Percentiles rank a stretch among this genome's conserved stretches.
Evolutionary conservation across 2,329 filamentous ascomycete genomes (phyloP).

Genomic region (Diaporthe batatas): DNA sequence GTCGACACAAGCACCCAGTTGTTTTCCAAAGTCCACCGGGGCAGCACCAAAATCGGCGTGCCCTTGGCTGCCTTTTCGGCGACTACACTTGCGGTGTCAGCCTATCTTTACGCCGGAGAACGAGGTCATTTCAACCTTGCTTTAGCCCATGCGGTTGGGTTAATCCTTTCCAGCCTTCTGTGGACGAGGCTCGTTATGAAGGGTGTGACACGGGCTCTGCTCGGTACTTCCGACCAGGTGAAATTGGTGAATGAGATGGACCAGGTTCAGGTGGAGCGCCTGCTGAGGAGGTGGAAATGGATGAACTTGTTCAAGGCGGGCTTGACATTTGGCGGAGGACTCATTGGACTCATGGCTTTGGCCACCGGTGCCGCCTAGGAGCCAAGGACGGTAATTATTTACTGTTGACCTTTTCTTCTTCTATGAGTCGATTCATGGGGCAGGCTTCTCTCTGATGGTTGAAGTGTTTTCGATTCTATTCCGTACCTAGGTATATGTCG

Average conservation of each 20-base stretch:
- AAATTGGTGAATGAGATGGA: neutral
- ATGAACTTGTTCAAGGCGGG: constrained; percentile 16
- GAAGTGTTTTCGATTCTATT: neutral
- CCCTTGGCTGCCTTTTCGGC: constrained; percentile 16
- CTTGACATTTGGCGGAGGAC: neutral
- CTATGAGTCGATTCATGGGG: neutral
- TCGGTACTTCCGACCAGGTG: neutral
- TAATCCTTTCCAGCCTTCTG: neutral
- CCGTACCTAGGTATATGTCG: constrained; percentile 17
- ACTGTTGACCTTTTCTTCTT: neutral
- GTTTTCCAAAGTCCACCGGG: constrained; percentile 3
- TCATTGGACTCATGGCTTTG: neutral
- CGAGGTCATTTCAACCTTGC: neutral
- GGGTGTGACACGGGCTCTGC: neutral
- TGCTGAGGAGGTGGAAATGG: constrained; percentile 19
- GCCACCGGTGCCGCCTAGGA: neutral
- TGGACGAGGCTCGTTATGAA: constrained; percentile 25
- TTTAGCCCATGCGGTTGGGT: constrained; percentile 1
- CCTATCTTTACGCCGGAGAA: neutral
- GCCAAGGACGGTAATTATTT: too few species aligned
- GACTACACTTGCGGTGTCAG: neutral
- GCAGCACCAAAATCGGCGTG: constrained; percentile 7
- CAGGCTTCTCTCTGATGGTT: neutral
- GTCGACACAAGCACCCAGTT: constrained; percentile 10
- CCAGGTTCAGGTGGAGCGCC: neutral